These are phyloP conservation scores for Teratosphaeria epicoccoides DNA, from an alignment of 2,329 filamentous ascomycete genomes.

Conservation along the genomic window DNA sequence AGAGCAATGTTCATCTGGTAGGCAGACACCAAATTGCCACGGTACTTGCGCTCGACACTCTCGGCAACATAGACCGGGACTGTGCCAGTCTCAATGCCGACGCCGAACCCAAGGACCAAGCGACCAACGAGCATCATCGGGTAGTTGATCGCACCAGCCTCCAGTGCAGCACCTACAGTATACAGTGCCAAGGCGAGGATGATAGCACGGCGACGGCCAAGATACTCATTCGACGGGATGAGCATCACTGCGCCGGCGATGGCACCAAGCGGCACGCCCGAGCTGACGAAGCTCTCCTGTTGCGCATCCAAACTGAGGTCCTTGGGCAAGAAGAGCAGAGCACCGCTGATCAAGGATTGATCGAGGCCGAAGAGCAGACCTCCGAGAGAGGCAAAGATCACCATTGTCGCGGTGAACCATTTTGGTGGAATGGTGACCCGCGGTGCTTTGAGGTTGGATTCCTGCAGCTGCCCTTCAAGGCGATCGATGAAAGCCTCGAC, in stretches of 20 bases:
- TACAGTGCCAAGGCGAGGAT: slow-evolving; percentile 59
- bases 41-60: slow-evolving; percentile 54
- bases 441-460: slow-evolving; percentile 29
- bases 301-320: slow-evolving; percentile 45
- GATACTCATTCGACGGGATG: slow-evolving; percentile 55
- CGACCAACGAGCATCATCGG: slow-evolving; percentile 61
- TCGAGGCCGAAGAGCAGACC: slow-evolving; percentile 62
- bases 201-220: slow-evolving; percentile 58
- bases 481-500: slow-evolving; percentile 35
- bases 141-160: slow-evolving; percentile 57
- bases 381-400: slow-evolving; percentile 64
- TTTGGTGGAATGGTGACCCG: slow-evolving; percentile 51
- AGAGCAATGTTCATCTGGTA: slow-evolving; percentile 70
- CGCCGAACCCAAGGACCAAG: slow-evolving; percentile 58
- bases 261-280: slow-evolving; percentile 61
- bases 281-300: slow-evolving; percentile 57
- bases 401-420: slow-evolving; percentile 57
- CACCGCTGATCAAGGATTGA: slow-evolving; percentile 62
- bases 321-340: slow-evolving; percentile 54
- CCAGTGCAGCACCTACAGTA: slow-evolving; percentile 57
- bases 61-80: slow-evolving; percentile 67
- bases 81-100: slow-evolving; percentile 63
- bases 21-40: slow-evolving; percentile 62
- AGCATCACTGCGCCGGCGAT: slow-evolving; percentile 61
- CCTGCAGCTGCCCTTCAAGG: slow-evolving; percentile 29